phyloP scores from a whole-genome alignment of 2,329 filamentous ascomycete genomes.

The Magnaporthales sp. region DNA sequence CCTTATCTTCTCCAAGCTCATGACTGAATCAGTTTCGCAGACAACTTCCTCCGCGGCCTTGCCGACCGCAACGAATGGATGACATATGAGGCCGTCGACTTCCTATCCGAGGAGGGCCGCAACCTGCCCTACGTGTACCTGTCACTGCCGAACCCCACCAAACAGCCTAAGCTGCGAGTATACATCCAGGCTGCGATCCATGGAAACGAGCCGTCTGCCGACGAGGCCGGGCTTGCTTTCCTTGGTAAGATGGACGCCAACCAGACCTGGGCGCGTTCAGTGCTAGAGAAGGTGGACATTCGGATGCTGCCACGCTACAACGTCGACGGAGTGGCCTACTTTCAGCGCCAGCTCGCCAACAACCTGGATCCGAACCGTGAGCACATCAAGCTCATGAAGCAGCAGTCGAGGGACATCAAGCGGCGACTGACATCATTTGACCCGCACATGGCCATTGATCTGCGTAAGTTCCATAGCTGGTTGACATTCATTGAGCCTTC shows the following conservation, averaged over 20 bases:
- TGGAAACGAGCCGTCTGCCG: conserved; percentile 3
- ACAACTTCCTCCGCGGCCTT: background rate
- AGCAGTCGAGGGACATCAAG: conserved; percentile 2
- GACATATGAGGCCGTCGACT: conserved; percentile 1
- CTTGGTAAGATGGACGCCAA: conserved; percentile 2
- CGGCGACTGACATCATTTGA: background rate
- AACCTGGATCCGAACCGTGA: conserved; percentile 5
- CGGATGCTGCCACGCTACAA: conserved; percentile 4
- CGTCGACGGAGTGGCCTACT: conserved; percentile 1
- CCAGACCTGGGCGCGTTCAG: background rate
- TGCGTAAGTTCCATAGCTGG: background rate
- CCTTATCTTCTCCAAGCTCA: no score
- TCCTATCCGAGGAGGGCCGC: conserved; percentile 3
- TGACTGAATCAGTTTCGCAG: background rate
- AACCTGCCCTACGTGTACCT: background rate
- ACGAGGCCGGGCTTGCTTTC: background rate
- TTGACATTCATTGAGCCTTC: background rate
- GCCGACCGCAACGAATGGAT: background rate
- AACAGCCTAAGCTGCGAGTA: background rate
- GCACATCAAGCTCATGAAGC: conserved; percentile 3
- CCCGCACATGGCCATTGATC: conserved; percentile 2
- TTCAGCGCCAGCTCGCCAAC: conserved; percentile 1
- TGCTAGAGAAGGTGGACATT: background rate
- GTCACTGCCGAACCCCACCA: background rate
- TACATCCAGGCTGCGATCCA: conserved; percentile 1